Evolutionary conservation across 176 grass and related monocot species (phyloP).

Genomic region (Olyra latifolia): DNA sequence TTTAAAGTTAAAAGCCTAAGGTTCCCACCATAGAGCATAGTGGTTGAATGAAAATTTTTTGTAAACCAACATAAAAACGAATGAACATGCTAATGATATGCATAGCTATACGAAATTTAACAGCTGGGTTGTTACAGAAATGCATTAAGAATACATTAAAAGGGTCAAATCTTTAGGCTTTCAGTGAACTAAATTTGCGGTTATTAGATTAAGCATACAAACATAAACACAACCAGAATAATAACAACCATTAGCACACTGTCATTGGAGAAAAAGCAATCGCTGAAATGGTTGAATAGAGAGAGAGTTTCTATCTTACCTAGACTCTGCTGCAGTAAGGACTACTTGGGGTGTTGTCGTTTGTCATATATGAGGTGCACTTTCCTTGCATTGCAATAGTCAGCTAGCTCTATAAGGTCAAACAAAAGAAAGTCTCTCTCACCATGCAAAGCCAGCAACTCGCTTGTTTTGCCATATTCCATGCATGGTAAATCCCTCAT

Average conservation of each 20-base stretch:
- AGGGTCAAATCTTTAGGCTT: background rate
- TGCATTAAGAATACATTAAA: background rate
- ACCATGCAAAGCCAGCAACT: conserved; percentile 84
- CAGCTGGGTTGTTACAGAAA: too few species aligned
- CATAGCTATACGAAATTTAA: too few species aligned
- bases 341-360: conserved; percentile 85
- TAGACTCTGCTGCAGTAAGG: conserved; percentile 89
- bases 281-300: conserved; percentile 14
- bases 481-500: too few species aligned
- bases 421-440: conserved; percentile 86
- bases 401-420: conserved; percentile 93
- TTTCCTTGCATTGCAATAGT: conserved; percentile 90
- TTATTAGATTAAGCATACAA: background rate
- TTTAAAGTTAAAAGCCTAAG: too few species aligned
- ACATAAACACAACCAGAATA: background rate
- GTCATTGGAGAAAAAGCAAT: background rate
- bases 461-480: too few species aligned
- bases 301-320: conserved; percentile 48
- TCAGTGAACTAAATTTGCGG: background rate
- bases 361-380: conserved; percentile 94
- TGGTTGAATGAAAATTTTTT: too few species aligned
- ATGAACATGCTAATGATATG: too few species aligned
- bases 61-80: too few species aligned
- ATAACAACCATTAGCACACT: background rate
- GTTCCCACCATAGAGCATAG: too few species aligned